Base-by-base conservation (phyloP, 2,329 filamentous ascomycete genomes). In the Colletotrichum sp. region DNA sequence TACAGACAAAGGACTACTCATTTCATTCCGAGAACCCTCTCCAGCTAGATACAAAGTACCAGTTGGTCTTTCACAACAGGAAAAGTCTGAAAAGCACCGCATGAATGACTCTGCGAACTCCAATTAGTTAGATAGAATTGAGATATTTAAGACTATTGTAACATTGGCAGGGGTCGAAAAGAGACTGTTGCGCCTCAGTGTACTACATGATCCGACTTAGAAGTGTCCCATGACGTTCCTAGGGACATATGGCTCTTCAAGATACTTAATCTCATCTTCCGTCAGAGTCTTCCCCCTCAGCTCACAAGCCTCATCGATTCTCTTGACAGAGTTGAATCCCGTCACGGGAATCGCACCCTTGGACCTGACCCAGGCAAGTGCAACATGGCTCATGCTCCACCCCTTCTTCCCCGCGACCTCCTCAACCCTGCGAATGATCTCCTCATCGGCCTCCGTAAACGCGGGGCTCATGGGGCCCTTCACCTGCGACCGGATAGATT, bases 201-300 rank as follows among this genome's bases (percentile, higher is more conserved):
- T 48, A 48, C 7, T 18, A 36, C 18, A 43, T n/a, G 18, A 48
- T n/a, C 18, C 43, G n/a, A 48, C n/a, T 48, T 80, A 84, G 8
- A 55, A 24, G 56, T 77, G 77, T 4, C 83, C 83, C 9, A 76
- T 34, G 30, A 83, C 67, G 12, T 74, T 72, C 56, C 62, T 76
- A 0, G 76, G 62, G 4, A 71, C 24, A 4, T 77, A 77, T 5
- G 74, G 70, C 28, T 76, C 76, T 12, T 77, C 76, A 0, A 77
- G 56, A 32, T 74, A 74, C 30, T 56, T 71, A 3, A 65, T 9
- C 21, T 77, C 74, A 7, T 77, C 70, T 21, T 64, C 74, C 1
- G 69, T 71, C 28, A 77, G 28, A 16, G 36, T 63, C 58, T 76
- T 75, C 1, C 69, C 66, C 16, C 71, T 56, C 21, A 75, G 43